Base-by-base conservation (phyloP, 202 grass and related monocot species). In the Alloteropsis angusta region DNA sequence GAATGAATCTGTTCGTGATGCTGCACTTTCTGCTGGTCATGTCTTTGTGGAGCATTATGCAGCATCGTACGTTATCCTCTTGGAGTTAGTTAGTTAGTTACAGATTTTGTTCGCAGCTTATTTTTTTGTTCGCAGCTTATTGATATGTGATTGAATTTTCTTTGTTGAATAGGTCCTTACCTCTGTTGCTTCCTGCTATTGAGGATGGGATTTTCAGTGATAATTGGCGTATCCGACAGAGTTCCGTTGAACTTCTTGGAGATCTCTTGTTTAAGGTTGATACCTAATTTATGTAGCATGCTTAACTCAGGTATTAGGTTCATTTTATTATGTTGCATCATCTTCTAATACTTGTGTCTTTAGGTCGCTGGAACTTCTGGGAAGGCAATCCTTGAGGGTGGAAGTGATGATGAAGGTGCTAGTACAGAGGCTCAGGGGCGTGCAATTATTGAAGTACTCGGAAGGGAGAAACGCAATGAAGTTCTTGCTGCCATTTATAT, bases 401-500 rank as follows among this genome's bases (percentile, higher is more conserved):
- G 95, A 60, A 98, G 95, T 16, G 95, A 98, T 70, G 95, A 98
- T 80, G 95, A 98, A 94, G 92, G 95, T 85, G 92, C 95, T 49
- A 98, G 95, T 86, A 98, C 95, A 62, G 95, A 98, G 71, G 95
- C 95, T 81, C 95, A 98, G 66, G 95, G 92, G 11, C 92, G 89
- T 81, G 95, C 95, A 78, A 98, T 98, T 83, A 92, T 98, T 79
- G 95, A 98, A 52, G 90, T 94, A 47, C 85, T 98, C 38, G 95
- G 95, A 65, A 87, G 90, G 67, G 90, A 88, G 44, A 98, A 98
- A 67, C 87, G 92, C 13, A 92, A 98, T 70, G 91, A 98, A 87
- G 87, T 98, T 85, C 91, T 98, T 90, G 91, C 95, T 87, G 95
- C 95, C 74, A 63, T 98, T 87, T 98, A 98, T 88, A 98, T 98